Evolutionary conservation across 2,329 filamentous ascomycete genomes (phyloP).

Genomic region (Acrocalymma vagum): DNA sequence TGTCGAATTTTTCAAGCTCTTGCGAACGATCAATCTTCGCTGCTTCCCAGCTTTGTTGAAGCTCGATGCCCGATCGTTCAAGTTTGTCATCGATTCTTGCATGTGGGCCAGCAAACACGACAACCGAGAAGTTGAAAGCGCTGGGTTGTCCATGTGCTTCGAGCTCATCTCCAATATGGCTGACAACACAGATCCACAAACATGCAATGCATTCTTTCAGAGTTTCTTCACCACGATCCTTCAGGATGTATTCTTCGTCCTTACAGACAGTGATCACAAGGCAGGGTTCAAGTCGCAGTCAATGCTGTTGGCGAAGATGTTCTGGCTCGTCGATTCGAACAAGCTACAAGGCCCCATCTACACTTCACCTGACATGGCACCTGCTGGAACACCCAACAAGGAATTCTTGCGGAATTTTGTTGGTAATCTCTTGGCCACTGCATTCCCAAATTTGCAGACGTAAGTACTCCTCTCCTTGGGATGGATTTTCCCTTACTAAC

Average conservation of each 20-base stretch:
- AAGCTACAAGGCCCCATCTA: slow-evolving; percentile 96
- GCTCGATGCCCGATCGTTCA: slow-evolving; percentile 95
- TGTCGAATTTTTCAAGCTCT: slow-evolving; percentile 98
- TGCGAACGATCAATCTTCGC: slow-evolving; percentile 94
- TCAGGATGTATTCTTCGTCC: slow-evolving; percentile 97
- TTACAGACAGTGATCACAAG: slow-evolving; percentile 98
- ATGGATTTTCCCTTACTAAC: slow-evolving; percentile 9
- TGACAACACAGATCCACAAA: slow-evolving; percentile 84
- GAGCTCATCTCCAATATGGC: slow-evolving; percentile 98
- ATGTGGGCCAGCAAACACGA: slow-evolving; percentile 99
- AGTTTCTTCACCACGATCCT: slow-evolving; percentile 96
- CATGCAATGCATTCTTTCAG: slow-evolving; percentile 95
- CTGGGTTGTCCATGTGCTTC: slow-evolving; percentile 96
- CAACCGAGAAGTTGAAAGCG: slow-evolving; percentile 96
- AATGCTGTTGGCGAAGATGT: slow-evolving; percentile 91
- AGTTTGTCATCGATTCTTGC: slow-evolving; percentile 98
- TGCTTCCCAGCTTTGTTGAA: slow-evolving; percentile 96
- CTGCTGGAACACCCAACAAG: slow-evolving; percentile 83
- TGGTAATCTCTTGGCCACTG: slow-evolving; percentile 81
- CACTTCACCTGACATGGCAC: slow-evolving; percentile 77
- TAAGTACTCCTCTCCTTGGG: slow-evolving; percentile 64
- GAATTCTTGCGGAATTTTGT: slow-evolving; percentile 93
- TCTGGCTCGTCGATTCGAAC: slow-evolving; percentile 89
- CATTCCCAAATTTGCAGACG: slow-evolving; percentile 92
- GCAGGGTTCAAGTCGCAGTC: slow-evolving; percentile 99